Evolutionary conservation across 1,139 yeast genomes (phyloP).

Genomic region (Wickerhamomyces sp.): DNA sequence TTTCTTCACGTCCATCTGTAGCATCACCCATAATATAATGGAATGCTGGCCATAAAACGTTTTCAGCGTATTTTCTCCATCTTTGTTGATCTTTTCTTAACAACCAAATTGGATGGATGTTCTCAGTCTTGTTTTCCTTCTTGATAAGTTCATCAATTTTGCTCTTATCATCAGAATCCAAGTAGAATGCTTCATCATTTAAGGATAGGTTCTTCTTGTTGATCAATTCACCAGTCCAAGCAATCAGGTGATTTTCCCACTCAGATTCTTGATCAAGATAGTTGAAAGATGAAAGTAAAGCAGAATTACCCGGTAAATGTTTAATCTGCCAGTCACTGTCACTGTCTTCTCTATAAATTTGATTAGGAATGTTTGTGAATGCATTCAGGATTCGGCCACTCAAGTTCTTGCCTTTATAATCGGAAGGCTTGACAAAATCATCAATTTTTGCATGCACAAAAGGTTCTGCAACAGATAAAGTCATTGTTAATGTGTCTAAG

Average conservation of each 20-base stretch:
- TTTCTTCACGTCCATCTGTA: conserved; percentile 66
- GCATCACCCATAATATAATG: conserved; percentile 80
- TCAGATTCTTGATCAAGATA: conserved; percentile 60
- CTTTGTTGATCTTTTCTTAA: conserved; percentile 61
- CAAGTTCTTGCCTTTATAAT: conserved; percentile 18
- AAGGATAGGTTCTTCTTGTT: conserved; percentile 16
- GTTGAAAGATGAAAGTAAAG: conserved; percentile 70
- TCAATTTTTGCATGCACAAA: conserved; percentile 10
- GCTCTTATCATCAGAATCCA: conserved; percentile 51
- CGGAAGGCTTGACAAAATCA: conserved; percentile 20
- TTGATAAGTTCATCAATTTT: conserved; percentile 41
- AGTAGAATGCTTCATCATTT: conserved; percentile 51
- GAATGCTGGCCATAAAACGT: conserved; percentile 88
- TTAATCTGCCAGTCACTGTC: conserved; percentile 43
- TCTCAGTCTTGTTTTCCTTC: conserved; percentile 39
- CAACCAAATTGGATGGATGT: conserved; percentile 84
- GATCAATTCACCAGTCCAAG: conserved; percentile 90
- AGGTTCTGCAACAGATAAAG: background rate
- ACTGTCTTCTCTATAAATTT: conserved; percentile 41
- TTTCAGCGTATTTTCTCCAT: conserved; percentile 89
- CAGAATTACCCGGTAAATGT: conserved; percentile 78
- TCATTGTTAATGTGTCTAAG: background rate
- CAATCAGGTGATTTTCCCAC: conserved; percentile 87
- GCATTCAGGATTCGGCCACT: conserved; percentile 64
- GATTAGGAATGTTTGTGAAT: conserved; percentile 65